Percentiles rank a stretch among this genome's conserved stretches.
Conservation (phyloP, 176 grass and related monocot genomes). For the Tillandsia leiboldiana region DNA sequence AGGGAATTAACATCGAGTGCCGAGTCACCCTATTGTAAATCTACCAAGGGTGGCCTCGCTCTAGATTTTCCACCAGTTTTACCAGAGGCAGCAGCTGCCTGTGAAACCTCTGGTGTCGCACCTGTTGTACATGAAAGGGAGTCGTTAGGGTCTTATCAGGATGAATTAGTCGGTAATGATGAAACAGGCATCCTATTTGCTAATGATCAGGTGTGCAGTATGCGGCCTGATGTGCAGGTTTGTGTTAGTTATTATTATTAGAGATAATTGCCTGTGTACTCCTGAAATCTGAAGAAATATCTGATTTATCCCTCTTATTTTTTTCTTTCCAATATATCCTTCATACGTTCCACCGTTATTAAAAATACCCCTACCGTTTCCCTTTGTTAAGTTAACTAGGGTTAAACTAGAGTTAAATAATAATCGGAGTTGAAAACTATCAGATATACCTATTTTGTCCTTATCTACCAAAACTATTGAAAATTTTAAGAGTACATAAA, state of each 20-base stretch:
- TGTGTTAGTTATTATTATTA: conserved; percentile 19
- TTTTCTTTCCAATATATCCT: too few species aligned
- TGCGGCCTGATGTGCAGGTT: conserved; percentile 14
- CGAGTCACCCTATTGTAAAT: conserved; percentile 46
- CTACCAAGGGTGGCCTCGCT: conserved; percentile 29
- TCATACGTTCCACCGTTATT: too few species aligned
- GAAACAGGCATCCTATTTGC: conserved; percentile 13
- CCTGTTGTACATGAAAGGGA: conserved; percentile 45
- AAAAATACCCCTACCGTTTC: too few species aligned
- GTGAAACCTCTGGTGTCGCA: conserved; percentile 43
- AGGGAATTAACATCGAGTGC: conserved; percentile 51
- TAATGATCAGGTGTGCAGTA: conserved; percentile 37
- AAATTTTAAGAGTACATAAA: too few species aligned
- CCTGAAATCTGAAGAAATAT: too few species aligned
- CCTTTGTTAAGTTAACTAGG: too few species aligned
- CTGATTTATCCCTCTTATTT: too few species aligned
- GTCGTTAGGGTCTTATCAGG: conserved; percentile 28
- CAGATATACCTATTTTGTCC: too few species aligned
- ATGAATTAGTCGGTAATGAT: conserved; percentile 25
- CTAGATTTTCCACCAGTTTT: conserved; percentile 16
- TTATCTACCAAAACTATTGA: too few species aligned
- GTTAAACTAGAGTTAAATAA: too few species aligned
- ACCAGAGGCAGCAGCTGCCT: conserved; percentile 26
- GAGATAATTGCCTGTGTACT: too few species aligned
- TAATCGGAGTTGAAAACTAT: too few species aligned